phyloP scores from a whole-genome alignment of 164 flowering plant genomes.

The Malania oleifera region DNA sequence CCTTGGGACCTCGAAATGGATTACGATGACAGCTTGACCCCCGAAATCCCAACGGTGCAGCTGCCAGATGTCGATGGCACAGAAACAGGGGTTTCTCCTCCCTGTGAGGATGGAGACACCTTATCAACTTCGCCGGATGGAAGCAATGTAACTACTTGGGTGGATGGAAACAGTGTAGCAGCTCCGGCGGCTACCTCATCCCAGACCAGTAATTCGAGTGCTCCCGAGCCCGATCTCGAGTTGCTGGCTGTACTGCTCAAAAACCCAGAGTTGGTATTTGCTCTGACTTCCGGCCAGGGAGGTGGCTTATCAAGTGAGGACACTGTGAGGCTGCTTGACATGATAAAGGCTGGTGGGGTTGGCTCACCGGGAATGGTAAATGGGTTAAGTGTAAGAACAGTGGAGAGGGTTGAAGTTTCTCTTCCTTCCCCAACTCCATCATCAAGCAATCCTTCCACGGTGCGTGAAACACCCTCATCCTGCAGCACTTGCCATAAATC shows the following conservation, averaged over 20 bases:
- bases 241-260: constrained; percentile 81
- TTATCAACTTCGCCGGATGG: too few relatives aligned
- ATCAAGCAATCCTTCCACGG: constrained; percentile 64
- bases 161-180: constrained; percentile 4
- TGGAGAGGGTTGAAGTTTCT: constrained; percentile 51
- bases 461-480: constrained; percentile 43
- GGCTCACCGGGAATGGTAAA: constrained; percentile 25
- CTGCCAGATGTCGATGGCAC: constrained; percentile 48
- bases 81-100: constrained; percentile 20
- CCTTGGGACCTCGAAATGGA: constrained; percentile 99
- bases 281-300: constrained; percentile 80
- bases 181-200: constrained; percentile 20
- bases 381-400: constrained; percentile 23
- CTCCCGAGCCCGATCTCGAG: constrained; percentile 72
- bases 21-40: constrained; percentile 83
- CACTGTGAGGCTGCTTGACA: constrained; percentile 72
- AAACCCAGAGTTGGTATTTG: constrained; percentile 86
- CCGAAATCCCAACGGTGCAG: constrained; percentile 73
- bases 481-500: constrained; percentile 1
- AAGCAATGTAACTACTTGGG: too few relatives aligned
- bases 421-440: constrained; percentile 93
- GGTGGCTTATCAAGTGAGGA: constrained; percentile 54
- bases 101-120: constrained; percentile 11
- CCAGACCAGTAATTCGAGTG: constrained; percentile 10
- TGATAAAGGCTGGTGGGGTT: constrained; percentile 56